Evolutionary conservation across 345 rosid genomes (phyloP), one percentile per base, ranked within the genome.

Genomic region (Eucalyptus cladocalyx): DNA sequence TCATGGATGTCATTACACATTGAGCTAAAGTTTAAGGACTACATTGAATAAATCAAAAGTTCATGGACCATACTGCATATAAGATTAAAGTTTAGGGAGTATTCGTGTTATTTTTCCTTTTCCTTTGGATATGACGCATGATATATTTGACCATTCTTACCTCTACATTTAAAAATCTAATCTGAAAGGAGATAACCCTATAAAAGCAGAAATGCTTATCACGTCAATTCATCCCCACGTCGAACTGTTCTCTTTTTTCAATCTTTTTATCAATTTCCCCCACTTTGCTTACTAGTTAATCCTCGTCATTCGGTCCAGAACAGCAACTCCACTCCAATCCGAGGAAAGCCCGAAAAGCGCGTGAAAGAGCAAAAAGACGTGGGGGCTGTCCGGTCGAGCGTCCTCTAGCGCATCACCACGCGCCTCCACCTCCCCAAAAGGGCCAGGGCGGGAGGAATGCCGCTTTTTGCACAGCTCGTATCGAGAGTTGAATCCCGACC

Each of bases 1-100:
- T 4, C 12, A 56, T 2, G 3, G 1, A 56, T 56, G 30, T 0
- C 1, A 54, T 21, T 54, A 24, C 5, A 2, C 1, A 23, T 4
- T 10, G 1, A 0, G 13, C 0, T 24, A 56, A 56, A 56, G 6
- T 56, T 56, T 0, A 56, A 23, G 6, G 13, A 24, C 0, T 56
- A 56, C 0, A 56, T 9, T 4, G 0, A 56, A 56, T 4, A 56
- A 24, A 56, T 24, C 0, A 10, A 24, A 56, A 56, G 3, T 9
- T 24, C 1, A 56, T 23, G 0, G 0, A 56, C 1, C 0, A 56
- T 10, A 9, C 0, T 56, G 1, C 6, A 56, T 1, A 9, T 56
- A 24, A 23, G 3, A 24, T 24, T 10, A 56, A 10, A 56, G 30
- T 56, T 5, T 24, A 24, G 2, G 0, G 1, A 56, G 11, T 9